A percentile compares a stretch with the other conserved stretches of the same genome.
Evolutionary conservation across 2,329 filamentous ascomycete genomes (phyloP).

Genomic region (Penicillium sp.): DNA sequence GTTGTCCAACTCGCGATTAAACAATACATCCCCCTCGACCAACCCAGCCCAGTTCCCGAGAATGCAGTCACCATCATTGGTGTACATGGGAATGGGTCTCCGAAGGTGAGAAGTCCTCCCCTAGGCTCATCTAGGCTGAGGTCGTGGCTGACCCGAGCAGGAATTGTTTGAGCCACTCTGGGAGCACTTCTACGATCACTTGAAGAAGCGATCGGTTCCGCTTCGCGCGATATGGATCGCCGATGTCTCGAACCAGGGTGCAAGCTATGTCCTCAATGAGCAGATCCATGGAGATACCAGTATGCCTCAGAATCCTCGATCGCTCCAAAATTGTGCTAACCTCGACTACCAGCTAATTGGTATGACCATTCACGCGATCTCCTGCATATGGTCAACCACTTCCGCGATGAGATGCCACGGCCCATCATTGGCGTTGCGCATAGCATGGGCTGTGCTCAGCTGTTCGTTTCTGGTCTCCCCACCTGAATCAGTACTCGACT

Average conservation of each 20-base stretch:
- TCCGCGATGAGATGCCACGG: neutral
- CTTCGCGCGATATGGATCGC: neutral
- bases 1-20: conserved; percentile 54
- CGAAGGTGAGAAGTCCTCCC: conserved; percentile 48
- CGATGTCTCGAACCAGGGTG: neutral
- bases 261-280: neutral
- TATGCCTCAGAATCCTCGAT: neutral
- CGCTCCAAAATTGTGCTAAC: neutral
- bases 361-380: neutral
- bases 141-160: neutral
- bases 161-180: conserved; percentile 68
- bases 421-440: neutral
- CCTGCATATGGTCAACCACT: neutral
- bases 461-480: neutral
- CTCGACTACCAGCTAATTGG: neutral
- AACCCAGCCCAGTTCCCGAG: conserved; percentile 44
- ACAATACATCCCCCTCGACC: conserved; percentile 55
- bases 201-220: neutral
- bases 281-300: neutral
- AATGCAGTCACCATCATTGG: conserved; percentile 39
- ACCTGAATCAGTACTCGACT: neutral
- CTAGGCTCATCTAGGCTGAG: neutral
- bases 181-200: conserved; percentile 47
- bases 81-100: conserved; percentile 14
- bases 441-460: neutral